Percentiles rank a stretch among this genome's conserved stretches.
phyloP scores from a whole-genome alignment of 2,329 filamentous ascomycete species.

The Aschersonia sp. region DNA sequence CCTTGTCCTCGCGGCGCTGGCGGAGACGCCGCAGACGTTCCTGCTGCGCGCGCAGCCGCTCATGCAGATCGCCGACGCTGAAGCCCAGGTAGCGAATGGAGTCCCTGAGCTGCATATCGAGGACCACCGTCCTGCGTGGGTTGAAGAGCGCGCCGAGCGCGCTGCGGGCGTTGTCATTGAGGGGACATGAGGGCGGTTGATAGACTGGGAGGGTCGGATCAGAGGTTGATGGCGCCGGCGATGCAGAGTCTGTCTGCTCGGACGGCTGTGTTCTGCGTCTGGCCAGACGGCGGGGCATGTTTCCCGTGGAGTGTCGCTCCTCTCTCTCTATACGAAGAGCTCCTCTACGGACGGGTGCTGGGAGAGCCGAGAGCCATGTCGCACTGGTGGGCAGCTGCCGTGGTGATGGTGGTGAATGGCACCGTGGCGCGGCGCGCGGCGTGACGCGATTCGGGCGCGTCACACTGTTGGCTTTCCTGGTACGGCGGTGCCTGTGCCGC shows the following conservation, averaged over 20 bases:
- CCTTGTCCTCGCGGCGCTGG: conserved; percentile 22
- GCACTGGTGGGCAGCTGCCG: too few relatives aligned
- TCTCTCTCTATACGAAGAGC: too few relatives aligned
- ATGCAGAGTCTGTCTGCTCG: conserved; percentile 4
- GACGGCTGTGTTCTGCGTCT: conserved; percentile 10
- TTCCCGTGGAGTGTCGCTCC: not conserved
- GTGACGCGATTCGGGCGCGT: too few relatives aligned
- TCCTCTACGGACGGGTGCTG: too few relatives aligned
- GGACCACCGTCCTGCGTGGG: conserved; percentile 23
- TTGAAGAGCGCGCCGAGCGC: conserved; percentile 27
- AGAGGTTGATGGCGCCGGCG: conserved; percentile 7
- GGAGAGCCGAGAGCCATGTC: too few relatives aligned
- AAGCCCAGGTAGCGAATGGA: conserved; percentile 27
- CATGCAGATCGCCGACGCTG: conserved; percentile 34
- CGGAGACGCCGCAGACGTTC: conserved; percentile 15
- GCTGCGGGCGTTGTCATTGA: conserved; percentile 22
- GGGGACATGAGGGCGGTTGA: conserved; percentile 30
- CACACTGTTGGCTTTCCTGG: too few relatives aligned
- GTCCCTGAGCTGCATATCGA: conserved; percentile 30
- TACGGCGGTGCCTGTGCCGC: too few relatives aligned
- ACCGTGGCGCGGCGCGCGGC: too few relatives aligned
- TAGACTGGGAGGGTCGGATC: conserved; percentile 27
- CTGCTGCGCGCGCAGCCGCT: conserved; percentile 23
- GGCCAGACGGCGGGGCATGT: not conserved
- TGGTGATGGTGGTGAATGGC: too few relatives aligned